These are phyloP conservation scores for Trichoderma sp. DNA, from an alignment of 2,329 filamentous ascomycete genomes.

Conservation along the genomic window DNA sequence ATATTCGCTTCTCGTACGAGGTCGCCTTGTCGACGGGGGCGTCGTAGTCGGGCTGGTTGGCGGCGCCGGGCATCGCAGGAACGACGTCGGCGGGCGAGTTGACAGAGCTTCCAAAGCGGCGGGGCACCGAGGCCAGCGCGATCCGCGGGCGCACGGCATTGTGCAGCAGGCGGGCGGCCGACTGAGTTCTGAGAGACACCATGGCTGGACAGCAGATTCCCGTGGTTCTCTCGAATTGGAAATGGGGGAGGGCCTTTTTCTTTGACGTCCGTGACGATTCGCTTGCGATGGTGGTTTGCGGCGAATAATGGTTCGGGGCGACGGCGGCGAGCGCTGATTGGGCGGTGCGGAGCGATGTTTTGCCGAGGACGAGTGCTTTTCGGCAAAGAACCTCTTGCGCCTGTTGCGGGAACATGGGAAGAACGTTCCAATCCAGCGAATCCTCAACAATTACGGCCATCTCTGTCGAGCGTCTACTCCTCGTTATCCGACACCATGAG, in stretches of 20 bases:
- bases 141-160: conserved; percentile 45
- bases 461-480: conserved; percentile 33
- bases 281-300: conserved; percentile 33
- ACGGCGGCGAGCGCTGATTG: conserved; percentile 45
- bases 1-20: conserved; percentile 61
- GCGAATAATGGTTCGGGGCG: conserved; percentile 36
- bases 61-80: conserved; percentile 45
- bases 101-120: conserved; percentile 58
- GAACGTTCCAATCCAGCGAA: conserved; percentile 33
- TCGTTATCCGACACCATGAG: conserved; percentile 69
- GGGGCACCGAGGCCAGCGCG: conserved; percentile 48
- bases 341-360: conserved; percentile 47
- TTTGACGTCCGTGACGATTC: background rate
- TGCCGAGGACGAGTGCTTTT: conserved; percentile 55
- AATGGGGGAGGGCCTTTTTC: background rate
- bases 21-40: conserved; percentile 84
- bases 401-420: conserved; percentile 28
- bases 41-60: conserved; percentile 78
- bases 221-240: conserved; percentile 35
- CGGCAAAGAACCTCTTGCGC: conserved; percentile 40
- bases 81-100: conserved; percentile 47
- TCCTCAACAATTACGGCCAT: conserved; percentile 28
- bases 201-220: conserved; percentile 48
- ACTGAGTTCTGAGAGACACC: conserved; percentile 65
- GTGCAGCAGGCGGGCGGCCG: conserved; percentile 56